Evolutionary conservation across 2,329 filamentous ascomycete genomes (phyloP).

Genomic region (Monosporascus sp.): DNA sequence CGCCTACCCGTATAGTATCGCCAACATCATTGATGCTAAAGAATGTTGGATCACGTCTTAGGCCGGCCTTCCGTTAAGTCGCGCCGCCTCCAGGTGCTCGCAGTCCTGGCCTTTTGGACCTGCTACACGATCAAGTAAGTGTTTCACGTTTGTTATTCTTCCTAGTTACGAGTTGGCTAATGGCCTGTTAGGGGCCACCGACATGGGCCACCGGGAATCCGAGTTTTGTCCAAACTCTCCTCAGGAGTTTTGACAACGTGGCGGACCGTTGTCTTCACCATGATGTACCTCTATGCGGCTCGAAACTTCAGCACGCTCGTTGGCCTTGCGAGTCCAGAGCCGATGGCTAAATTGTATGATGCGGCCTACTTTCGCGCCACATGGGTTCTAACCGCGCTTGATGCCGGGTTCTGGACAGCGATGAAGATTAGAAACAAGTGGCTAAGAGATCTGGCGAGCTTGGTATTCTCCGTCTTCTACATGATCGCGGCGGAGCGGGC

Average conservation of each 20-base stretch:
- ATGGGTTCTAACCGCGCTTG: constrained; percentile 90
- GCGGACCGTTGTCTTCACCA: constrained; percentile 82
- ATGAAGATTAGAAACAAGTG: constrained; percentile 82
- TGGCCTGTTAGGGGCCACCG: constrained; percentile 61
- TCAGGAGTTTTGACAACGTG: constrained; percentile 73
- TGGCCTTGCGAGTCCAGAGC: constrained; percentile 86
- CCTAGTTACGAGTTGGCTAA: constrained; percentile 9
- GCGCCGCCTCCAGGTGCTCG: constrained; percentile 85
- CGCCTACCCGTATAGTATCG: background rate
- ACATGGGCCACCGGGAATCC: constrained; percentile 78
- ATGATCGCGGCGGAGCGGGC: constrained; percentile 88
- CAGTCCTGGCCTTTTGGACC: constrained; percentile 88
- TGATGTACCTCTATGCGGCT: constrained; percentile 85
- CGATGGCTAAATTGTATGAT: constrained; percentile 89
- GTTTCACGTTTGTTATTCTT: background rate
- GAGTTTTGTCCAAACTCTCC: constrained; percentile 65
- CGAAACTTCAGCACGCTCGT: constrained; percentile 93
- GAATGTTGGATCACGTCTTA: constrained; percentile 79
- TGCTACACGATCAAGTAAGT: constrained; percentile 70
- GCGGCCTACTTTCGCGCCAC: constrained; percentile 91
- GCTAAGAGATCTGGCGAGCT: constrained; percentile 74
- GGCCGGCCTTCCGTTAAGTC: constrained; percentile 88
- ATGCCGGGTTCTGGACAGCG: constrained; percentile 97
- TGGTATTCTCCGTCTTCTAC: constrained; percentile 86
- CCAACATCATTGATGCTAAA: constrained; percentile 2